Evolutionary conservation across 768 basidiomycete species (phyloP).

Genomic region (Lactarius indigo): DNA sequence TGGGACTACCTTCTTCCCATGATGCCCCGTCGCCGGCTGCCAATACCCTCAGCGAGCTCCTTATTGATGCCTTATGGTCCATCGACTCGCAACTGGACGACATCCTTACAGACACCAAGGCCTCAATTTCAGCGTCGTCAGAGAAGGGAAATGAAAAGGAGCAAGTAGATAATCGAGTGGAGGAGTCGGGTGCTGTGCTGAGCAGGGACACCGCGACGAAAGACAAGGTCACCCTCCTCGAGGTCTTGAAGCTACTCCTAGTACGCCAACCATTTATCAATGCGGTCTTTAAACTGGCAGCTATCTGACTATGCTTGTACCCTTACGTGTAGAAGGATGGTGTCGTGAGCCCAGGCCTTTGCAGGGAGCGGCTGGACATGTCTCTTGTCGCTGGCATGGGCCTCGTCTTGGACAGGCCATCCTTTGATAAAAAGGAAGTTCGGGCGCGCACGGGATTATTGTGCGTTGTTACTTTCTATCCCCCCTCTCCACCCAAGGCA

Average conservation of each 20-base stretch:
- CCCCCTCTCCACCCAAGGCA: background rate
- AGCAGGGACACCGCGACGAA: slow-evolving; percentile 52
- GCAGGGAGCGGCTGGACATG: slow-evolving; percentile 73
- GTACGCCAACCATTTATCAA: slow-evolving; percentile 3
- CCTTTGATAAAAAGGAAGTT: slow-evolving; percentile 76
- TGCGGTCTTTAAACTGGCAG: slow-evolving; percentile 44
- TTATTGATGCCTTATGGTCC: slow-evolving; percentile 82
- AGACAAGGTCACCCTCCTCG: slow-evolving; percentile 59
- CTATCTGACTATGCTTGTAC: background rate
- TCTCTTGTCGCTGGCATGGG: slow-evolving; percentile 58
- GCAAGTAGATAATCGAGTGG: slow-evolving; percentile 4
- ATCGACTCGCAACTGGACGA: slow-evolving; percentile 77
- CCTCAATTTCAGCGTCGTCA: slow-evolving; percentile 28
- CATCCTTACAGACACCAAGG: slow-evolving; percentile 50
- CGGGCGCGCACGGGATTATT: slow-evolving; percentile 76
- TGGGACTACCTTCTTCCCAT: slow-evolving; percentile 60
- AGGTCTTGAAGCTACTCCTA: slow-evolving; percentile 39
- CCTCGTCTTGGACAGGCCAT: slow-evolving; percentile 61
- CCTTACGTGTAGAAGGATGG: slow-evolving; percentile 45
- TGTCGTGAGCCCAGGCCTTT: slow-evolving; percentile 56
- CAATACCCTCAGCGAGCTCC: slow-evolving; percentile 56
- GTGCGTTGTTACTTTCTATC: slow-evolving; percentile 43
- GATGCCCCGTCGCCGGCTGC: slow-evolving; percentile 36
- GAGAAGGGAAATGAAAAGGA: slow-evolving; percentile 21
- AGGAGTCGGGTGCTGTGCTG: slow-evolving; percentile 29